These are phyloP conservation scores for Thraustotheca clavata DNA, from an alignment of 352 stramenopile genomes.

Conservation along the genomic window DNA sequence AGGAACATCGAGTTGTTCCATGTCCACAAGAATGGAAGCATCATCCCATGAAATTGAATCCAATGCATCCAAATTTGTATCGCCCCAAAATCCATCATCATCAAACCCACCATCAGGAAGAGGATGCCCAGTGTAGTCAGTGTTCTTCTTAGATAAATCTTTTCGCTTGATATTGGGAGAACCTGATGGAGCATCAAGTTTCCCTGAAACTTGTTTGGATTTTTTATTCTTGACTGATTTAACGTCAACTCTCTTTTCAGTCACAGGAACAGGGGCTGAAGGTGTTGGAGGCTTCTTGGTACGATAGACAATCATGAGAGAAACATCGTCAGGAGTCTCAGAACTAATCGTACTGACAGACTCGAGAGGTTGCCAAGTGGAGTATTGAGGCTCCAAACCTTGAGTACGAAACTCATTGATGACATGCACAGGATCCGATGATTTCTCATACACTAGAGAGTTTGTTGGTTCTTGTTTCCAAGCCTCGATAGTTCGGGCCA, in stretches of 20 bases:
- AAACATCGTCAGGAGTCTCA: constrained; percentile 40
- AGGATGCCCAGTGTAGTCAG: constrained; percentile 68
- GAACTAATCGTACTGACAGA: constrained; percentile 23
- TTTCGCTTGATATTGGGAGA: constrained; percentile 53
- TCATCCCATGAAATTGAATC: constrained; percentile 81
- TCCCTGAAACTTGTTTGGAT: constrained; percentile 24
- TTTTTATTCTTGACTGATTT: constrained; percentile 54
- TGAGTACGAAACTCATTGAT: constrained; percentile 34
- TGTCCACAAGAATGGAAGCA: constrained; percentile 51
- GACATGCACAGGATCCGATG: not conserved
- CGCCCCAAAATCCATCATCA: constrained; percentile 79
- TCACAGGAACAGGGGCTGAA: constrained; percentile 12
- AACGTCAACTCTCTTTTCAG: constrained; percentile 32
- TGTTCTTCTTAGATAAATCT: constrained; percentile 42
- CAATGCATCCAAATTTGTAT: constrained; percentile 77
- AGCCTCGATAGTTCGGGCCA: not conserved
- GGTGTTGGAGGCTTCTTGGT: constrained; percentile 38
- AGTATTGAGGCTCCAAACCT: constrained; percentile 47
- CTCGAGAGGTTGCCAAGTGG: constrained; percentile 42
- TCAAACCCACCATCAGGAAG: constrained; percentile 65
- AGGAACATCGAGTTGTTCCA: constrained; percentile 26
- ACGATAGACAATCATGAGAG: constrained; percentile 42
- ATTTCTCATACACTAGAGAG: constrained; percentile 15
- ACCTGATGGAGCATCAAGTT: not conserved
- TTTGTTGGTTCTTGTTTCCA: constrained; percentile 20